Evolutionary conservation across 768 basidiomycete species (phyloP).

Genomic region (Dictyophora rubrovolvata): DNA sequence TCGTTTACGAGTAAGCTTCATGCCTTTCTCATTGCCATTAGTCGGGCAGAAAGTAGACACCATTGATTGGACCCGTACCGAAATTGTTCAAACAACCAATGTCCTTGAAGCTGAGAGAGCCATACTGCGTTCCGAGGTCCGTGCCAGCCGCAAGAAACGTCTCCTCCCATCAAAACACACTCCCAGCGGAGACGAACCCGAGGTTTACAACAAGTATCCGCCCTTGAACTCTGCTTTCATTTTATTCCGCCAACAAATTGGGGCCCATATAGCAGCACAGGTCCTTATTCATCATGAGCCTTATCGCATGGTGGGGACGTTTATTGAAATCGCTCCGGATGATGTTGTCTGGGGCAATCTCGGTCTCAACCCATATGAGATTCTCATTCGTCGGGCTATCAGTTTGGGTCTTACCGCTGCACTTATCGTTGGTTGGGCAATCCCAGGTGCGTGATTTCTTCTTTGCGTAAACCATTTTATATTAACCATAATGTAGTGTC

Average conservation of each 20-base stretch:
- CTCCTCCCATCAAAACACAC: neutral
- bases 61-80: conserved; percentile 78
- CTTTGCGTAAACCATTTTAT: neutral
- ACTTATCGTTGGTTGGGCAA: conserved; percentile 79
- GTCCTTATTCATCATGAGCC: conserved; percentile 70
- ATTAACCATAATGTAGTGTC: conserved; percentile 35
- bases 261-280: conserved; percentile 81
- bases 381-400: conserved; percentile 51
- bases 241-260: conserved; percentile 86
- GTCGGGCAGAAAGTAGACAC: conserved; percentile 86
- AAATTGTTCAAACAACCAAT: conserved; percentile 49
- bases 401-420: conserved; percentile 70
- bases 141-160: conserved; percentile 3
- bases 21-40: conserved; percentile 51
- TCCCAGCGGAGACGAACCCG: conserved; percentile 11
- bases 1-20: conserved; percentile 45
- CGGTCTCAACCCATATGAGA: conserved; percentile 81
- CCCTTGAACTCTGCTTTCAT: conserved; percentile 71
- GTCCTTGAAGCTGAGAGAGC: conserved; percentile 43
- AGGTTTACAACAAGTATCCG: conserved; percentile 35
- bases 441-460: conserved; percentile 47
- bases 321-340: conserved; percentile 72
- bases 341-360: conserved; percentile 94
- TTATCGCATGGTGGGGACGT: conserved; percentile 67
- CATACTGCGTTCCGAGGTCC: conserved; percentile 16